phyloP scores from a whole-genome alignment of 139 green algal genomes.

The Pycnococcus provasolii region DNA sequence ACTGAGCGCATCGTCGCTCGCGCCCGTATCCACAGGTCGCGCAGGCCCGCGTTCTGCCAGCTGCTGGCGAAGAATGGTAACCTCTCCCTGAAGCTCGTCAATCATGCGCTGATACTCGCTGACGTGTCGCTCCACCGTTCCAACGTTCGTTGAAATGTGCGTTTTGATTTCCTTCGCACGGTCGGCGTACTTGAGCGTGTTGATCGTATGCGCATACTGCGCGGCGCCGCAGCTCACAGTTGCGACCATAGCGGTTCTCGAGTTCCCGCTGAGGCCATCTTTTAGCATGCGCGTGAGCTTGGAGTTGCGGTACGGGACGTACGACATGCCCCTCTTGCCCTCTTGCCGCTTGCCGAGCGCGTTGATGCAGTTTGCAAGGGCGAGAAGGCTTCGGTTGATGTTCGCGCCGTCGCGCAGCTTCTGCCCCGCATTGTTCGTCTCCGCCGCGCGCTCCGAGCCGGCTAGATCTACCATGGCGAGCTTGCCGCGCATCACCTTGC shows the following conservation, averaged over 20 bases:
- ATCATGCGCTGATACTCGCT: slow-evolving; percentile 72
- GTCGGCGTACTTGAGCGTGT: slow-evolving; percentile 49
- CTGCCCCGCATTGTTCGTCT: slow-evolving; percentile 32
- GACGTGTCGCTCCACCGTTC: slow-evolving; percentile 64
- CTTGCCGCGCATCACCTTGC: slow-evolving; percentile 24
- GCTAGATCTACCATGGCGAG: slow-evolving; percentile 41
- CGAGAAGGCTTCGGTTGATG: slow-evolving; percentile 54
- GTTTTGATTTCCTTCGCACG: slow-evolving; percentile 88
- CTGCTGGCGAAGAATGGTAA: background rate
- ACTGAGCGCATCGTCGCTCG: background rate
- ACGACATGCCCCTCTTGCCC: slow-evolving; percentile 27
- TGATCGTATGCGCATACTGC: slow-evolving; percentile 71
- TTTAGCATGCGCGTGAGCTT: slow-evolving; percentile 65
- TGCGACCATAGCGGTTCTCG: slow-evolving; percentile 72
- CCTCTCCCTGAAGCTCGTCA: slow-evolving; percentile 47
- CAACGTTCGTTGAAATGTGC: slow-evolving; percentile 60
- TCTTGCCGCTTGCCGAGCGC: slow-evolving; percentile 43
- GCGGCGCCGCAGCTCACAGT: slow-evolving; percentile 42
- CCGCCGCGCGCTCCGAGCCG: slow-evolving; percentile 31
- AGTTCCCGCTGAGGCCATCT: slow-evolving; percentile 56
- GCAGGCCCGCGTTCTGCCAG: background rate
- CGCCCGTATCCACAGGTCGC: background rate
- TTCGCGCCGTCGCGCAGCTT: slow-evolving; percentile 39
- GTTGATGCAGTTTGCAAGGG: slow-evolving; percentile 82
- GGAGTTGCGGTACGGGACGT: slow-evolving; percentile 59